These are phyloP conservation scores for Aristolochia californica DNA, from an alignment of 164 flowering plant species.

Conservation along the genomic window DNA sequence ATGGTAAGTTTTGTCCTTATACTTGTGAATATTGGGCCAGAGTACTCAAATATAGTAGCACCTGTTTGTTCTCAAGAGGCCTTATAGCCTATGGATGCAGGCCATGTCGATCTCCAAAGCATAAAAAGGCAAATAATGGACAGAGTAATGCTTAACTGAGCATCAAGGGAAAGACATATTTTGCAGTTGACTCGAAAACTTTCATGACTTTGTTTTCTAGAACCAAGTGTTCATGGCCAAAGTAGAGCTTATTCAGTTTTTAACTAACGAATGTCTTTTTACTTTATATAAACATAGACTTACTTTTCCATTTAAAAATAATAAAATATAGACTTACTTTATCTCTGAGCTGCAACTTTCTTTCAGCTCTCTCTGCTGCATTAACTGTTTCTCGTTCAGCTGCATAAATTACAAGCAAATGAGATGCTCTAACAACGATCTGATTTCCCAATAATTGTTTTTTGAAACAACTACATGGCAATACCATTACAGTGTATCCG, in stretches of 20 bases:
- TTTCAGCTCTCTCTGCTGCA: slow-evolving; percentile 88
- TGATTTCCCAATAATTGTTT: too few relatives aligned
- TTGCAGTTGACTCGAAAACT: not conserved
- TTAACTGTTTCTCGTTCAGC: slow-evolving; percentile 90
- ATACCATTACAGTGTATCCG: too few relatives aligned
- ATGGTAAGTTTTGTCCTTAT: too few relatives aligned
- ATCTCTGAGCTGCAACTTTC: slow-evolving; percentile 69
- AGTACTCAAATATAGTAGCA: too few relatives aligned
- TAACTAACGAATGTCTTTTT: not conserved
- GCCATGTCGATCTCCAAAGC: too few relatives aligned
- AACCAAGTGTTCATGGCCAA: not conserved
- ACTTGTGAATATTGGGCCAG: too few relatives aligned
- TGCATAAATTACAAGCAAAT: slow-evolving; percentile 18
- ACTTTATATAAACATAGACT: not conserved
- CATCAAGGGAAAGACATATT: not conserved
- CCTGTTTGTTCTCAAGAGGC: too few relatives aligned
- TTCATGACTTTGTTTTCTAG: not conserved
- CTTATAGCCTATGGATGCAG: too few relatives aligned
- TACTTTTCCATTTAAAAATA: not conserved
- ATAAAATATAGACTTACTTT: slow-evolving; percentile 51
- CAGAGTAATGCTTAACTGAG: too few relatives aligned
- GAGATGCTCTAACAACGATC: too few relatives aligned
- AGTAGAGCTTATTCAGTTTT: not conserved
- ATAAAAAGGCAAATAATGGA: too few relatives aligned
- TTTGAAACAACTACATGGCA: too few relatives aligned